phyloP scores from a whole-genome alignment of 805 yeast species.

The Teunomyces atbi region DNA sequence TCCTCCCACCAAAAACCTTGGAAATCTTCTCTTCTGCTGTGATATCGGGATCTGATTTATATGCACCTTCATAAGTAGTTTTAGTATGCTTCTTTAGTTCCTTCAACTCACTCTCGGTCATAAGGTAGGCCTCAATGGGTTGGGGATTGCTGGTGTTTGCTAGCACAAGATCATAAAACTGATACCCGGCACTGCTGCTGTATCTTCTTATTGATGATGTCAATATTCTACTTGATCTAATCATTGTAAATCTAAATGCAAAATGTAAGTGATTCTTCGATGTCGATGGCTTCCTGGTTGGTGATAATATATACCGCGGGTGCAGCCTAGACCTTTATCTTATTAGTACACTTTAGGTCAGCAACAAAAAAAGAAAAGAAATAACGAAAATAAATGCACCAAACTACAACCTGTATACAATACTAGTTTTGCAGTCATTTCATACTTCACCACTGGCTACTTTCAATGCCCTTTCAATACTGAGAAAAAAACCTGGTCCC shows the following conservation, averaged over 20 bases:
- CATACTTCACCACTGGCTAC: constrained; percentile 30
- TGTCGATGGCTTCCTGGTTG: background rate
- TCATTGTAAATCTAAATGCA: background rate
- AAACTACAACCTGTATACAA: background rate
- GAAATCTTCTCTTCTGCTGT: constrained; percentile 49
- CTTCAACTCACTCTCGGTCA: constrained; percentile 18
- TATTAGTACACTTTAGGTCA: background rate
- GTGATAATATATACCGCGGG: background rate
- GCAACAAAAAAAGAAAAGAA: background rate
- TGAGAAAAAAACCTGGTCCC: constrained; percentile 41
- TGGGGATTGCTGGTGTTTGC: constrained; percentile 35
- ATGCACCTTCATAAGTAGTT: constrained; percentile 32
- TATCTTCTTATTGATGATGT: background rate
- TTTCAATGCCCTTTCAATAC: constrained; percentile 57
- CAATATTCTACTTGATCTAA: background rate
- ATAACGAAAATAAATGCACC: background rate
- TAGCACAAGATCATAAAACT: constrained; percentile 37
- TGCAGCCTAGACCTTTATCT: background rate
- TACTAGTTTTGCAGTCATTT: background rate
- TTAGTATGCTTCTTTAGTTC: constrained; percentile 19
- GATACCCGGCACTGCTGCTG: constrained; percentile 14
- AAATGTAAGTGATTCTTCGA: background rate
- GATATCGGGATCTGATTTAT: constrained; percentile 20
- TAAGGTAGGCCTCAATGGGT: constrained; percentile 31
- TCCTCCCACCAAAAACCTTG: constrained; percentile 54